Percentiles rank a stretch among this genome's conserved stretches.
Conservation (phyloP, 805 yeast genomes). For the Teunomyces atbi region DNA sequence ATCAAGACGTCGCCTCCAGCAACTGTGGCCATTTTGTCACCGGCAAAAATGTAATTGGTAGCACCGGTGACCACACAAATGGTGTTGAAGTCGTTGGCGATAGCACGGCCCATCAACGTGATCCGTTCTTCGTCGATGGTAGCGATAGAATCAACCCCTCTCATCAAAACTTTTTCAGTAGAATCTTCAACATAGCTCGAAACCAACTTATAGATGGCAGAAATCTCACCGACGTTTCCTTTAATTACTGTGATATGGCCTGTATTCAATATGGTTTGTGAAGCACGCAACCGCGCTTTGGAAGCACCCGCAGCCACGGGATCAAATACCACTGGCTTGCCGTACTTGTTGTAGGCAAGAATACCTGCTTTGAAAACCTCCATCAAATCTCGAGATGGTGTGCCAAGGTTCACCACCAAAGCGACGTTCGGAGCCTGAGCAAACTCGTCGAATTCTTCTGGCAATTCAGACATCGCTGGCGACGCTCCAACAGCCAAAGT, state of each 20-base stretch:
- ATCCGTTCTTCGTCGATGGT: slow-evolving; percentile 21
- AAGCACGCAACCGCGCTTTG: slow-evolving; percentile 47
- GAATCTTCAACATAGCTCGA: slow-evolving; percentile 13
- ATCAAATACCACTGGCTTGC: slow-evolving; percentile 71
- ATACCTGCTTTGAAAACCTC: slow-evolving; percentile 51
- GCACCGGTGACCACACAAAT: slow-evolving; percentile 73
- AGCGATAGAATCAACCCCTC: slow-evolving; percentile 65
- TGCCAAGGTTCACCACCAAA: slow-evolving; percentile 73
- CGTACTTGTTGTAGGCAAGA: slow-evolving; percentile 51
- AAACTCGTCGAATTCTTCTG: slow-evolving; percentile 65
- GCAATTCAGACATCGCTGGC: slow-evolving; percentile 82
- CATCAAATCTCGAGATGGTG: slow-evolving; percentile 49
- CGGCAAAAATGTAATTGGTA: slow-evolving; percentile 26
- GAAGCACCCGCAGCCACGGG: slow-evolving; percentile 96
- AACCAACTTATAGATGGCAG: slow-evolving; percentile 49
- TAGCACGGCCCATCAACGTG: slow-evolving; percentile 41
- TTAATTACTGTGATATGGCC: slow-evolving; percentile 70
- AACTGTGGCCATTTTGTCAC: slow-evolving; percentile 24
- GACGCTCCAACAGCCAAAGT: slow-evolving; percentile 81
- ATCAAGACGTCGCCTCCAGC: slow-evolving; percentile 62
- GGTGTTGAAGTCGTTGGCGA: slow-evolving; percentile 51
- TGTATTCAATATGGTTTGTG: slow-evolving; percentile 48
- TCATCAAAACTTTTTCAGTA: slow-evolving; percentile 39
- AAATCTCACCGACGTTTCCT: slow-evolving; percentile 84
- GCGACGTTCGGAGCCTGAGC: slow-evolving; percentile 53